Evolutionary conservation across 2,329 filamentous ascomycete genomes (phyloP), one percentile per base, ranked within the genome.

Genomic region (Colletotrichum magnum): DNA sequence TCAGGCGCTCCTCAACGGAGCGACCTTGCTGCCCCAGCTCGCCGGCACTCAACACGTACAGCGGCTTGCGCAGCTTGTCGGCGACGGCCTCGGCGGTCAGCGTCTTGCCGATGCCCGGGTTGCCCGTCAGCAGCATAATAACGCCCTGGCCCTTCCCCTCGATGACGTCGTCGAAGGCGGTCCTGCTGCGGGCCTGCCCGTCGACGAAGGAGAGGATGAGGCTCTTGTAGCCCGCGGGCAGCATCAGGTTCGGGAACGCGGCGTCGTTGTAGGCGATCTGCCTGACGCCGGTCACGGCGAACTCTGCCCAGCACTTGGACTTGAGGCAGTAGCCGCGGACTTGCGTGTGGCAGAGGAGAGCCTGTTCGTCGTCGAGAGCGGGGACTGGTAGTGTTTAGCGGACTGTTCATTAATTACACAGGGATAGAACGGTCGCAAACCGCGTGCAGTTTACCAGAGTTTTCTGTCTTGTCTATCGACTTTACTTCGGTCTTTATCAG

Each of bases 151-250:
- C 63, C n/a, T 66, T 66, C 3, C 50, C 39, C 13, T 54, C 24
- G 13, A 66, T 56, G 1, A 66, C 69, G 72, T 85, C 83, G 76
- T 87, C 85, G 64, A 86, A 87, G 10, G 71, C 75, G 32, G 79
- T 74, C 58, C 81, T 80, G 60, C 83, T 32, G 15, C 16, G 15
- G 51, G 32, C 79, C 75, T 86, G 84, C 7, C 80, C 81, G 74
- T 85, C 79, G 1, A 83, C 84, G 56, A 87, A 85, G 1, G 84
- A 82, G 7, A 82, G 78, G 71, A 87, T 82, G 10, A 87, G 77
- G 43, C 86, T 82, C 75, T 87, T 88, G 63, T 85, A 79, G 28
- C 82, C 82, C 0, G 79, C 69, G 1, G 83, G 82, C 41, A 88
- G 78, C 12, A 87, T 84, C 3, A 88, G 81, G 1, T 77, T 81